Percentiles rank a stretch among this genome's conserved stretches.
Evolutionary conservation across 495 filamentous ascomycete genomes (phyloP).

Genomic region (Neurospora sublineolata): DNA sequence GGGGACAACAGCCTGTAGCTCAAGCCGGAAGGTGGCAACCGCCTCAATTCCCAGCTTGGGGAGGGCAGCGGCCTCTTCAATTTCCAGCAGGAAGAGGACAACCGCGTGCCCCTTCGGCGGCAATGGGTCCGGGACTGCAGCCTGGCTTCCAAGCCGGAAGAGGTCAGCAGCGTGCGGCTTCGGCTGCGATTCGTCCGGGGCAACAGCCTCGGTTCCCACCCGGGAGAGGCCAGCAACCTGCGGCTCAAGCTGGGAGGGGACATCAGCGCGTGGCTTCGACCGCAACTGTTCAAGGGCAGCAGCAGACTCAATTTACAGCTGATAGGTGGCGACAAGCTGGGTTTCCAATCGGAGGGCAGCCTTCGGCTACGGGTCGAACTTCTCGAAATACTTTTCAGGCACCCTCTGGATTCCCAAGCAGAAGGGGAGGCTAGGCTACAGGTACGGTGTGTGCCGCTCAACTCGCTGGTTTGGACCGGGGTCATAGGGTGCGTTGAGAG

Average conservation of each 20-base stretch:
- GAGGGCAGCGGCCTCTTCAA: too few species aligned
- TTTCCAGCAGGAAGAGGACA: background rate
- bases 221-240: background rate
- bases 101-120: background rate
- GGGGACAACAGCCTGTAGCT: background rate
- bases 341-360: background rate
- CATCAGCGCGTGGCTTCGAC: background rate
- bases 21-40: background rate
- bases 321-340: background rate
- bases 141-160: background rate
- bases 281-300: too few species aligned
- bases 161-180: background rate
- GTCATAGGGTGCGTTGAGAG: background rate
- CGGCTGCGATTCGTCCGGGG: background rate
- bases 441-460: background rate
- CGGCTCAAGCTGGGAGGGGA: background rate
- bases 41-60: background rate
- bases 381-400: background rate
- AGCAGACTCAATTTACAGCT: background rate
- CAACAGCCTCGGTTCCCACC: background rate
- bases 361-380: background rate
- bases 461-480: background rate
- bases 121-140: background rate
- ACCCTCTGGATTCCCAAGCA: background rate
- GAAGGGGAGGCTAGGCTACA: background rate